Percentiles rank a stretch among this genome's conserved stretches.
These are phyloP conservation scores for Salix koriyanagi DNA, from an alignment of 345 rosid species.

Conservation along the genomic window DNA sequence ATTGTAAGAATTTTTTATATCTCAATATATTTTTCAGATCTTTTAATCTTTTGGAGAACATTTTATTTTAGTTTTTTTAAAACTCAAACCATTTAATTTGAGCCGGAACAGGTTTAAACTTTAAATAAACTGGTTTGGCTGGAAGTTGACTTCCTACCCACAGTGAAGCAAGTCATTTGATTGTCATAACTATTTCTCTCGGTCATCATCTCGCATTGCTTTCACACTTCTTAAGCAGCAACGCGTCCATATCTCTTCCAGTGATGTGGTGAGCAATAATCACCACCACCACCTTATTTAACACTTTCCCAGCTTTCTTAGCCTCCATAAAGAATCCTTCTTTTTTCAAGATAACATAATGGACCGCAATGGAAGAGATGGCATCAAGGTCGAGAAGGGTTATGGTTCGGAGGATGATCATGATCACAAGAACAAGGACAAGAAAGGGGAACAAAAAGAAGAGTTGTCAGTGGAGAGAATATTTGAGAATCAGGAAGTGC, in stretches of 20 bases:
- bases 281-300: not conserved
- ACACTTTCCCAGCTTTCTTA: not conserved
- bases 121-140: too few species aligned
- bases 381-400: not conserved
- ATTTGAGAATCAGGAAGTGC: slow-evolving; percentile 12
- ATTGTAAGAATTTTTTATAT: too few species aligned
- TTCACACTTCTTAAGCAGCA: not conserved
- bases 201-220: not conserved
- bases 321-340: not conserved
- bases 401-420: not conserved
- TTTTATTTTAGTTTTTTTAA: too few species aligned
- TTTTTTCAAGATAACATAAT: not conserved
- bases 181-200: not conserved
- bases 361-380: not conserved
- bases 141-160: too few species aligned
- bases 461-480: slow-evolving; percentile 6
- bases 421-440: not conserved
- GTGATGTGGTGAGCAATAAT: not conserved
- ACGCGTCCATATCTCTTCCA: not conserved
- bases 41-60: too few species aligned
- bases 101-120: too few species aligned
- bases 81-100: too few species aligned
- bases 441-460: not conserved
- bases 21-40: too few species aligned
- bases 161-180: too few species aligned